Evolutionary conservation across 345 rosid genomes (phyloP).

Genomic region (Melastoma malabathricum): DNA sequence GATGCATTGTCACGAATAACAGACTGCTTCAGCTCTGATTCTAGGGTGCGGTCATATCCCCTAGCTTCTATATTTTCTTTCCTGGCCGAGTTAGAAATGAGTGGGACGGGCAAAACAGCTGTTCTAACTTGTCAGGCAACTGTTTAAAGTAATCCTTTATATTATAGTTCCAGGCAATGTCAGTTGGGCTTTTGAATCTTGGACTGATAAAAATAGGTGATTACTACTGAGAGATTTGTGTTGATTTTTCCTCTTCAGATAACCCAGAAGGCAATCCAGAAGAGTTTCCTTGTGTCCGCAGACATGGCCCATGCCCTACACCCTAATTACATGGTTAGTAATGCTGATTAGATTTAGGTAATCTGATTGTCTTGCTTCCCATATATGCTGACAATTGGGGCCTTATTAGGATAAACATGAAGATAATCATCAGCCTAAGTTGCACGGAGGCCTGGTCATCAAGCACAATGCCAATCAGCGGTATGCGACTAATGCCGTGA

Average conservation of each 20-base stretch:
- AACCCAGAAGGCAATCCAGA: slow-evolving; percentile 77
- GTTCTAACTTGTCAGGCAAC: no score
- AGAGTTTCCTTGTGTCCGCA: slow-evolving; percentile 81
- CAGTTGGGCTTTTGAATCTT: no score
- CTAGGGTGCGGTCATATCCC: slow-evolving; percentile 34
- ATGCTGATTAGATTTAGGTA: no score
- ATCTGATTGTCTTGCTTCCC: slow-evolving; percentile 1
- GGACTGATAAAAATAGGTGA: background rate
- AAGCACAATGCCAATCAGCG: slow-evolving; percentile 96
- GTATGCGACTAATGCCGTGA: slow-evolving; percentile 88
- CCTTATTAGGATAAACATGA: slow-evolving; percentile 79
- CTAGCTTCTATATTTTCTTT: slow-evolving; percentile 4
- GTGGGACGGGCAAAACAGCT: no score
- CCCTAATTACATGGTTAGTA: slow-evolving; percentile 69
- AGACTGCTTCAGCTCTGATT: slow-evolving; percentile 49
- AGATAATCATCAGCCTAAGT: slow-evolving; percentile 87
- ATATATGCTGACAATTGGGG: slow-evolving; percentile 8
- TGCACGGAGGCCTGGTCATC: slow-evolving; percentile 98
- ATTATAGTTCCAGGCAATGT: no score
- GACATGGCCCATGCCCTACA: slow-evolving; percentile 99
- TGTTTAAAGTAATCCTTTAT: no score
- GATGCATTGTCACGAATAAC: slow-evolving; percentile 87
- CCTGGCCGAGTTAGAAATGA: no score
- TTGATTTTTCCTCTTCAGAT: slow-evolving; percentile 28
- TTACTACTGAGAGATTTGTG: slow-evolving; percentile 6